These are phyloP conservation scores for Pugionium cornutum DNA, from an alignment of 345 rosid genomes.

Conservation along the genomic window DNA sequence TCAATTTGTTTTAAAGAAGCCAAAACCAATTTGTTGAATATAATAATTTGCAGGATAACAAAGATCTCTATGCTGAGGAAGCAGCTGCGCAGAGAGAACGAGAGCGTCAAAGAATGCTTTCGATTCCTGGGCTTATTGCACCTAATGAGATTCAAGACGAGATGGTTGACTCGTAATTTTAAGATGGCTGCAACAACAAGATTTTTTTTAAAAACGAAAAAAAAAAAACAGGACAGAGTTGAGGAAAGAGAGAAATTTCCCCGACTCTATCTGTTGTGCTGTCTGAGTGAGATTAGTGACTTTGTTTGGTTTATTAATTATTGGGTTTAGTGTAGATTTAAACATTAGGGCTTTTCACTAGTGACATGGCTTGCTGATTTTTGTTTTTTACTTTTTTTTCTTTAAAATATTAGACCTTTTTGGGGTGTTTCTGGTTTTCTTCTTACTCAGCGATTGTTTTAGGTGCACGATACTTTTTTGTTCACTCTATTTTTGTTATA, in stretches of 20 bases:
- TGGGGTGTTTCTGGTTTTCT: slow-evolving; percentile 1
- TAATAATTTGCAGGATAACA: slow-evolving; percentile 59
- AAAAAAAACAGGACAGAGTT: background rate
- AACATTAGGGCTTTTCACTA: slow-evolving; percentile 29
- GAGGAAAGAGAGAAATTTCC: slow-evolving; percentile 19
- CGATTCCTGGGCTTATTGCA: slow-evolving; percentile 77
- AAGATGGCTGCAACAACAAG: slow-evolving; percentile 1
- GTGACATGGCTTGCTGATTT: slow-evolving; percentile 20
- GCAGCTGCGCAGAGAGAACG: slow-evolving; percentile 75
- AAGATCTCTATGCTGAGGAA: slow-evolving; percentile 81
- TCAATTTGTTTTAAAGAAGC: slow-evolving; percentile 11
- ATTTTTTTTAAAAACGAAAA: too few species aligned
- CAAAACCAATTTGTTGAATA: background rate
- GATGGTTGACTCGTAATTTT: slow-evolving; percentile 66
- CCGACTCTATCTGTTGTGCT: background rate
- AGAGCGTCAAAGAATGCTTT: slow-evolving; percentile 76
- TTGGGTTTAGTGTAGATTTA: slow-evolving; percentile 32
- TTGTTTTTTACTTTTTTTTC: background rate
- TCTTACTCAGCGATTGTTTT: slow-evolving; percentile 16
- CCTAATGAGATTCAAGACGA: slow-evolving; percentile 84
- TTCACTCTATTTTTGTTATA: background rate
- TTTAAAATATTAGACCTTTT: slow-evolving; percentile 18
- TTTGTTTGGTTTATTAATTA: slow-evolving; percentile 20
- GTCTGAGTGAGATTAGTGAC: background rate
- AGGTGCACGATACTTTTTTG: background rate